Percentiles rank a stretch among this genome's conserved stretches.
Conservation (phyloP, 805 yeast species). For the Ogataea trehaloabstinens region DNA sequence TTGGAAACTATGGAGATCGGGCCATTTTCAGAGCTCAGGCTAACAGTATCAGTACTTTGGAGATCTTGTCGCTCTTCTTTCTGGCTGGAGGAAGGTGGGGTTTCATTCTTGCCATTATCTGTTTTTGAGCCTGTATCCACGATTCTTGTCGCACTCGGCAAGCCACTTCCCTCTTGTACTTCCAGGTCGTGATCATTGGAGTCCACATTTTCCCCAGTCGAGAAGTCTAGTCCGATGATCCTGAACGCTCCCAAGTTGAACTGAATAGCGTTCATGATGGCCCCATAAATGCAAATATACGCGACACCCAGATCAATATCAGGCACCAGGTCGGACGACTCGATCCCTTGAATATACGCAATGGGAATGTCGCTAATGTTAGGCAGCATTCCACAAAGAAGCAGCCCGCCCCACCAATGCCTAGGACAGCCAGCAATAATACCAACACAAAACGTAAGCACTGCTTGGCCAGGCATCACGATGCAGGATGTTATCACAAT, state of each 20-base stretch:
- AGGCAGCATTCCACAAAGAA: slow-evolving; percentile 72
- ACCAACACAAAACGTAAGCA: slow-evolving; percentile 39
- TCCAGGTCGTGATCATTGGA: too few relatives aligned
- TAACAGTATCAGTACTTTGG: too few relatives aligned
- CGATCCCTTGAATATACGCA: slow-evolving; percentile 74
- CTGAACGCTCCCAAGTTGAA: slow-evolving; percentile 62
- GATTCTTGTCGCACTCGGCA: too few relatives aligned
- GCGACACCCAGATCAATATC: slow-evolving; percentile 75
- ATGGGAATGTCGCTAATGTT: slow-evolving; percentile 83
- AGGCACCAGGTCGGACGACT: slow-evolving; percentile 60
- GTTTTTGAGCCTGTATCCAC: too few relatives aligned
- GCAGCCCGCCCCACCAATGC: slow-evolving; percentile 69
- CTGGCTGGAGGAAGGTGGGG: neutral
- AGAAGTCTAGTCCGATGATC: slow-evolving; percentile 25
- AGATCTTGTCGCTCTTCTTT: too few relatives aligned
- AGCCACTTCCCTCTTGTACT: too few relatives aligned
- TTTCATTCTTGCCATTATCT: neutral
- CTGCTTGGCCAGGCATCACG: slow-evolving; percentile 44
- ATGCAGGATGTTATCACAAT: slow-evolving; percentile 47
- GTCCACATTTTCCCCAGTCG: neutral
- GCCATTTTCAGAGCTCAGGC: too few relatives aligned
- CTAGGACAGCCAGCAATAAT: slow-evolving; percentile 60
- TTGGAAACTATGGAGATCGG: too few relatives aligned
- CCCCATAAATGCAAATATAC: slow-evolving; percentile 72
- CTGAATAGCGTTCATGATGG: slow-evolving; percentile 62